A percentile compares a stretch with the other conserved stretches of the same genome.
These are phyloP conservation scores for Capronia americana DNA, from an alignment of 2,329 filamentous ascomycete species.

Conservation along the genomic window DNA sequence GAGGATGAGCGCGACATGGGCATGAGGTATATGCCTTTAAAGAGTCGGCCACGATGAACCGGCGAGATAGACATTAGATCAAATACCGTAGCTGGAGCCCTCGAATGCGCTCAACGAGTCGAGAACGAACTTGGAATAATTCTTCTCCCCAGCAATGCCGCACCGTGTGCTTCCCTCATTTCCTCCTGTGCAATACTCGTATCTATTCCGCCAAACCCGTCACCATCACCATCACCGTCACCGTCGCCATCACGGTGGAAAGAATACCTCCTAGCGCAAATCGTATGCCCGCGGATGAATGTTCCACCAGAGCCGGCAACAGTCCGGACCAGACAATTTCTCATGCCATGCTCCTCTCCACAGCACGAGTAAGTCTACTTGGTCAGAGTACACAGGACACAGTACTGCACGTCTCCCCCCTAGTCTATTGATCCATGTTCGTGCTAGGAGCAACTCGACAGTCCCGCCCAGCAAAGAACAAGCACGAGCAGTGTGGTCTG, in stretches of 20 bases:
- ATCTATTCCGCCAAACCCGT: not conserved
- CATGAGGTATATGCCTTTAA: not conserved
- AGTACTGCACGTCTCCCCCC: no score
- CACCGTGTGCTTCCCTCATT: not conserved
- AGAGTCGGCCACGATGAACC: not conserved
- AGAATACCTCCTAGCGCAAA: not conserved
- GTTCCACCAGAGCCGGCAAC: not conserved
- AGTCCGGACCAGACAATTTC: not conserved
- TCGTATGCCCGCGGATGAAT: not conserved
- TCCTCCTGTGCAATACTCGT: not conserved
- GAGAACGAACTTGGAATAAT: not conserved
- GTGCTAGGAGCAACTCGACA: no score
- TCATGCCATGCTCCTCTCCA: no score
- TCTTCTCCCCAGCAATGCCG: not conserved
- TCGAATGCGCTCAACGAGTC: not conserved
- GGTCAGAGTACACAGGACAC: no score
- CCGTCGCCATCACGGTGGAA: no score
- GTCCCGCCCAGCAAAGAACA: no score
- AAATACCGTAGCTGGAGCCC: not conserved
- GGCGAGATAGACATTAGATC: not conserved
- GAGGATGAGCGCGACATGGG: not conserved
- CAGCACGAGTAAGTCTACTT: no score
- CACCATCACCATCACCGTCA: not conserved
- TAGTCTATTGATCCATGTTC: no score
- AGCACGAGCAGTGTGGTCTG: no score